Base-by-base conservation (phyloP, 139 green algal genomes). In the Auxenochlorella pyrenoidosa region DNA sequence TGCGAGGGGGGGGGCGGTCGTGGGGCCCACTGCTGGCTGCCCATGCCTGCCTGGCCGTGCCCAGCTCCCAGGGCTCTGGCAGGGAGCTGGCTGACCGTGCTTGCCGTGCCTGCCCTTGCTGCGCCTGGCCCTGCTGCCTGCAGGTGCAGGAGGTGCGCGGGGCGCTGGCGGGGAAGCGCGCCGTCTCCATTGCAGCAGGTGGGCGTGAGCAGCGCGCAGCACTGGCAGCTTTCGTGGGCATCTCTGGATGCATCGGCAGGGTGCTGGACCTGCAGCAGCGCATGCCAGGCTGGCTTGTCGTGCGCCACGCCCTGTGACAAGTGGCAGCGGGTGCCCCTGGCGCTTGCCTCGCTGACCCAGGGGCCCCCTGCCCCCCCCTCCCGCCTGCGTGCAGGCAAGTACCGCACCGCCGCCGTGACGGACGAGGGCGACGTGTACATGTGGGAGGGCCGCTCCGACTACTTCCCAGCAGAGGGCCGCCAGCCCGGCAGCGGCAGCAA, bases 351-450 rank as follows among this genome's bases (percentile, higher is more conserved):
- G 75, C 75, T 65, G 41, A 58, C 5, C 40, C 26, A 12, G n/a
- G n/a, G n/a, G n/a, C n/a, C n/a, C 8, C 19, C 26, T 51, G 38
- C 43, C 38, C 28, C 28, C 12, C 13, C 10, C 43, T 15, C 41
- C 43, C n/a, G n/a, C n/a, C 51, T 34, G 79, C 8, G 71, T 92
- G 90, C 97, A 63, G 95, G 94, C 85, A 99, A 99, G 92, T 95
- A 94, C 60, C 94, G 96, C 71, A 98, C 94, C 2, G 95, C 95
- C 1, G 96, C 92, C 0, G 92, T 95, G 0, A 98, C 95, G 15
- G 91, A 95, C 1, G 82, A 90, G 36, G 97, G 97, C 0, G 88
- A 94, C 36, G 91, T 99, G 66, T 99, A 93, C 91, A 92, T 93
- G 82, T 99, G 96, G 96, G 96, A 98, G 82, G 93, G 89, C 21